Percentiles rank a stretch among this genome's conserved stretches.
Conservation (phyloP, 2,329 filamentous ascomycete species). For the Lasiodiplodia hormozganensis region DNA sequence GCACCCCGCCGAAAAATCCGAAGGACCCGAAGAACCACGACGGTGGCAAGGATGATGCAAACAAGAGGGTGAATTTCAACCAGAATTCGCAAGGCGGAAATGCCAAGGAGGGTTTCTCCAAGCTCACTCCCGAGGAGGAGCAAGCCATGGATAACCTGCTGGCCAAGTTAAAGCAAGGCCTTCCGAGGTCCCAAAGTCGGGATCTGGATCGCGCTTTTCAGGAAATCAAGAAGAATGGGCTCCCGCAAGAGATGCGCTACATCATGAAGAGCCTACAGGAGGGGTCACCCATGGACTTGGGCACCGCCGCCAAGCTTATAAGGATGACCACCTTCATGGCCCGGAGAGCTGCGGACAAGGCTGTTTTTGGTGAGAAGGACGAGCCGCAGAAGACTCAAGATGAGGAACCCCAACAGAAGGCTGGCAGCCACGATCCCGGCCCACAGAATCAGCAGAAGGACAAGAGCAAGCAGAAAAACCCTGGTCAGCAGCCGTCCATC, state of each 20-base stretch:
- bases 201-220: conserved; percentile 67
- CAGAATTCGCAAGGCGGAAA: conserved; percentile 37
- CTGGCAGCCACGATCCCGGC: conserved; percentile 54
- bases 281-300: conserved; percentile 57
- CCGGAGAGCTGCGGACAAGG: conserved; percentile 55
- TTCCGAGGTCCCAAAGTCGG: conserved; percentile 68
- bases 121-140: conserved; percentile 63
- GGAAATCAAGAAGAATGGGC: conserved; percentile 70
- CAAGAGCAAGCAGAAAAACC: conserved; percentile 32
- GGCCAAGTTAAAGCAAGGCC: conserved; percentile 60
- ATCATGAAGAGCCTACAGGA: conserved; percentile 64
- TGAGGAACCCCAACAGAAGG: conserved; percentile 50
- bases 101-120: conserved; percentile 44
- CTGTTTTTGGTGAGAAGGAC: conserved; percentile 36
- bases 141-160: conserved; percentile 66
- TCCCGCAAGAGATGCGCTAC: conserved; percentile 69
- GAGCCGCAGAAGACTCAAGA: conserved; percentile 37
- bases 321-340: conserved; percentile 64
- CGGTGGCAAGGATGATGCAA: conserved; percentile 33
- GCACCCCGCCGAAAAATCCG: conserved; percentile 42
- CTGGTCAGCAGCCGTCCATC: conserved; percentile 37
- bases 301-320: conserved; percentile 67
- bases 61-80: conserved; percentile 35
- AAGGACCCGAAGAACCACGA: conserved; percentile 31
- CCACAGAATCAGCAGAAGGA: conserved; percentile 38